Evolutionary conservation across 1,284 basidiomycete genomes (phyloP).

Genomic region (Rhodotorula mucilaginosa): DNA sequence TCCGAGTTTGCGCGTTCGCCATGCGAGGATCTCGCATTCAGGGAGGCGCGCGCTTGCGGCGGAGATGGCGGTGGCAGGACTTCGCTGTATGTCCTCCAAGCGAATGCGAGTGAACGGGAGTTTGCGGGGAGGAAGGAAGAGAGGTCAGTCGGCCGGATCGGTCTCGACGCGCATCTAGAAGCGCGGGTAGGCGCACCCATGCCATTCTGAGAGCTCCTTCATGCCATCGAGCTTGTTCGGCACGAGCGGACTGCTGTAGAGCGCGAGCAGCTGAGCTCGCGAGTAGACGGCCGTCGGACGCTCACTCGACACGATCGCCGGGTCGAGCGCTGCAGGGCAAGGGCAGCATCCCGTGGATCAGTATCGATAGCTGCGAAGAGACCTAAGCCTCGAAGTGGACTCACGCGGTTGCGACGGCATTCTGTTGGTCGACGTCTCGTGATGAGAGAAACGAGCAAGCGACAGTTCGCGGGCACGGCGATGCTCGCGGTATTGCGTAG

Average conservation of each 20-base stretch:
- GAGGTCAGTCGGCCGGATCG: neutral
- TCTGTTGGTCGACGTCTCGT: no score
- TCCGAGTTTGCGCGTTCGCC: neutral
- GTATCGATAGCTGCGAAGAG: no score
- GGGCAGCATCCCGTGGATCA: no score
- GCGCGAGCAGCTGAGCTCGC: slow-evolving; percentile 21
- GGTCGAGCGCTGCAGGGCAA: neutral
- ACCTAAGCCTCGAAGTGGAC: no score
- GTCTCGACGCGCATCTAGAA: neutral
- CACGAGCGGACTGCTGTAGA: slow-evolving; percentile 34
- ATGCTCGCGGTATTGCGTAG: no score
- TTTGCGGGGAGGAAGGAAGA: neutral
- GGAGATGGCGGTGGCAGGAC: slow-evolving; percentile 30
- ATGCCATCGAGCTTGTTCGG: slow-evolving; percentile 33
- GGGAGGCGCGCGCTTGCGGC: slow-evolving; percentile 9
- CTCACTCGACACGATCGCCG: slow-evolving; percentile 12
- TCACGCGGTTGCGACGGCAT: no score
- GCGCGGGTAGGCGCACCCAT: slow-evolving; percentile 23
- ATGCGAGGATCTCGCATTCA: neutral
- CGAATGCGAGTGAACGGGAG: neutral
- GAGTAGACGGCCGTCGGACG: slow-evolving; percentile 20
- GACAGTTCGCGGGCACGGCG: no score
- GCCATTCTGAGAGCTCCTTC: slow-evolving; percentile 37
- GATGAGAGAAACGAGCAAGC: no score
- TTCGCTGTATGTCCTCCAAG: slow-evolving; percentile 17